Percentiles rank a stretch among this genome's conserved stretches.
Conservation (phyloP, 1,284 basidiomycete genomes). For the Irpex lacteus region DNA sequence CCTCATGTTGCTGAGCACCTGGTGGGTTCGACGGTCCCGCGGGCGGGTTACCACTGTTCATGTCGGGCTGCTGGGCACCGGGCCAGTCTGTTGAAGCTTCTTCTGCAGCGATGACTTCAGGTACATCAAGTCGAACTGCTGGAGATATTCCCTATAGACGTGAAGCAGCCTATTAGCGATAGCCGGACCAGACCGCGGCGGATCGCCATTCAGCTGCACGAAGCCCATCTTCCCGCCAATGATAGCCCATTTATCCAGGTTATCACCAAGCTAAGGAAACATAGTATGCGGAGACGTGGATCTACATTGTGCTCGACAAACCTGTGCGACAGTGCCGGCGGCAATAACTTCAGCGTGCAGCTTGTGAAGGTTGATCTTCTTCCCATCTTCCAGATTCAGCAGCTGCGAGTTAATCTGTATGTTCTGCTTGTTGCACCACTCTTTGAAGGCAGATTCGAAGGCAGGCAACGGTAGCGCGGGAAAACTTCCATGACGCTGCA, state of each 20-base stretch:
- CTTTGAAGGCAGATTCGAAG: slow-evolving; percentile 5
- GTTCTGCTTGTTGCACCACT: slow-evolving; percentile 33
- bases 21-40: not conserved
- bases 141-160: slow-evolving; percentile 58
- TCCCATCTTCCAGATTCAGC: slow-evolving; percentile 42
- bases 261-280: slow-evolving; percentile 2
- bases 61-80: not conserved
- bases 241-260: slow-evolving; percentile 53
- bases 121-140: slow-evolving; percentile 56
- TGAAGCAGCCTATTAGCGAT: slow-evolving; percentile 57
- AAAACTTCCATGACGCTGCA: not conserved
- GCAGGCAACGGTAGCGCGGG: slow-evolving; percentile 9
- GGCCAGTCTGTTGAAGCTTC: slow-evolving; percentile 7
- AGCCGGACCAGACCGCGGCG: slow-evolving; percentile 54
- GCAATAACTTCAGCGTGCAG: slow-evolving; percentile 53
- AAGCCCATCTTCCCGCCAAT: slow-evolving; percentile 66
- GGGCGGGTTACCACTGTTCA: not conserved
- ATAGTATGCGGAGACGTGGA: not conserved
- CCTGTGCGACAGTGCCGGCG: slow-evolving; percentile 4
- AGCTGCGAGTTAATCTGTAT: slow-evolving; percentile 38
- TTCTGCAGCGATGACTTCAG: slow-evolving; percentile 25
- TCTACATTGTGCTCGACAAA: not conserved
- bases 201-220: slow-evolving; percentile 59
- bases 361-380: slow-evolving; percentile 49
- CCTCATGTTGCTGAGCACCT: not conserved